These are phyloP conservation scores for Calocybe gangraenosa DNA, from an alignment of 768 basidiomycete genomes.

Conservation along the genomic window DNA sequence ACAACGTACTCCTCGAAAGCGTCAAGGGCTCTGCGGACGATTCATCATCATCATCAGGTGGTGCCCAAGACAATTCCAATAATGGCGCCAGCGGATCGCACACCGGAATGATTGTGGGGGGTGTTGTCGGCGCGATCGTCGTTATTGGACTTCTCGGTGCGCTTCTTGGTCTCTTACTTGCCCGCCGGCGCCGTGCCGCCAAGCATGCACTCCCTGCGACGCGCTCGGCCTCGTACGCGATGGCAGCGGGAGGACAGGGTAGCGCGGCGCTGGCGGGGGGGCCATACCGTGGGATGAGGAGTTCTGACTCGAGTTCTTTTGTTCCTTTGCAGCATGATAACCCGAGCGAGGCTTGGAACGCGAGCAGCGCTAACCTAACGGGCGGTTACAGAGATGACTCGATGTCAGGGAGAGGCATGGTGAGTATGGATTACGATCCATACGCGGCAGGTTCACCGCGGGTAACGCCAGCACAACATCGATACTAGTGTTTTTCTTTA, in stretches of 20 bases:
- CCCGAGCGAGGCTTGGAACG: conserved; percentile 53
- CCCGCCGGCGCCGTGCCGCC: conserved; percentile 46
- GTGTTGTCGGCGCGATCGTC: conserved; percentile 49
- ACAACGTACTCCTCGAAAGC: conserved; percentile 38
- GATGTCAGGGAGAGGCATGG: conserved; percentile 20
- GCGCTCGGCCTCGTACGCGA: conserved; percentile 21
- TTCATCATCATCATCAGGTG: conserved; percentile 10
- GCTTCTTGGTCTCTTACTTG: conserved; percentile 46
- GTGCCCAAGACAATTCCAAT: conserved; percentile 7
- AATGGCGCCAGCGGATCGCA: conserved; percentile 23
- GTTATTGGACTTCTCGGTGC: conserved; percentile 48
- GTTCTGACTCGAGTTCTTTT: conserved; percentile 67
- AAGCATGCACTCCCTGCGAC: conserved; percentile 15
- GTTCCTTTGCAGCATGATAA: conserved; percentile 67
- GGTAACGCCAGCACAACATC: conserved; percentile 8
- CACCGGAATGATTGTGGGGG: conserved; percentile 44
- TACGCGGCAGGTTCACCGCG: conserved; percentile 24
- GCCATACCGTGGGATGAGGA: conserved; percentile 30
- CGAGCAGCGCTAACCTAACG: conserved; percentile 44
- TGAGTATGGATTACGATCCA: conserved; percentile 23
- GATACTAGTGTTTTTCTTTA: conserved; percentile 6
- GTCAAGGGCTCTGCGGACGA: conserved; percentile 34
- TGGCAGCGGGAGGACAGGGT: conserved; percentile 17
- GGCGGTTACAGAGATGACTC: conserved; percentile 25
- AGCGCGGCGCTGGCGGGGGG: conserved; percentile 16